These are phyloP conservation scores for Monilinia aucupariae DNA, from an alignment of 2,329 filamentous ascomycete species.

Conservation along the genomic window DNA sequence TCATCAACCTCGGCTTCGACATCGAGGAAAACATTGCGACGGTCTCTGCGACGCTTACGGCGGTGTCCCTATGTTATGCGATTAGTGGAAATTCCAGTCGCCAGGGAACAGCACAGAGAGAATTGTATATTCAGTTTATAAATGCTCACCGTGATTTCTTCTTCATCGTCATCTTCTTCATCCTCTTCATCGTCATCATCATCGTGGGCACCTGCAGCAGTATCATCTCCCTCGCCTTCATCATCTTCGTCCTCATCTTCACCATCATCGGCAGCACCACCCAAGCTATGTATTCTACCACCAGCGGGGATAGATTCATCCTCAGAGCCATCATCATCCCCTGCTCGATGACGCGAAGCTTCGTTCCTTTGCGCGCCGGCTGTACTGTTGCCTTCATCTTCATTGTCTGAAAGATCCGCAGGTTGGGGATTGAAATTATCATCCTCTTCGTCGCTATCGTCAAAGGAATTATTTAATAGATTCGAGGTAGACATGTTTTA, in stretches of 20 bases:
- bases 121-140: not conserved
- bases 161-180: constrained; percentile 59
- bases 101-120: constrained; percentile 16
- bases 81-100: constrained; percentile 28
- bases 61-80: constrained; percentile 53
- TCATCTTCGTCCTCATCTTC: constrained; percentile 39
- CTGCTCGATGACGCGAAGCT: constrained; percentile 34
- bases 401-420: constrained; percentile 60
- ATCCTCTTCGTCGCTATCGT: constrained; percentile 71
- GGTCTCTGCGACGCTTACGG: constrained; percentile 71
- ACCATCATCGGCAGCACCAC: constrained; percentile 26
- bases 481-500: constrained; percentile 30
- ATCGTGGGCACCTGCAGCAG: constrained; percentile 33
- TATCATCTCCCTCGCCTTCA: constrained; percentile 39
- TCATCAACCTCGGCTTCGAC: constrained; percentile 97
- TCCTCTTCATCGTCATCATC: constrained; percentile 47
- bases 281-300: constrained; percentile 20
- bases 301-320: constrained; percentile 42
- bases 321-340: constrained; percentile 43
- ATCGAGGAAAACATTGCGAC: constrained; percentile 86
- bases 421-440: constrained; percentile 84
- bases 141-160: constrained; percentile 47
- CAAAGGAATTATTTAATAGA: constrained; percentile 30
- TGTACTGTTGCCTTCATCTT: constrained; percentile 41
- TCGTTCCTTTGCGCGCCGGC: constrained; percentile 30